Conservation (phyloP, 2,329 filamentous ascomycete genomes). For the Fusarium sp. region DNA sequence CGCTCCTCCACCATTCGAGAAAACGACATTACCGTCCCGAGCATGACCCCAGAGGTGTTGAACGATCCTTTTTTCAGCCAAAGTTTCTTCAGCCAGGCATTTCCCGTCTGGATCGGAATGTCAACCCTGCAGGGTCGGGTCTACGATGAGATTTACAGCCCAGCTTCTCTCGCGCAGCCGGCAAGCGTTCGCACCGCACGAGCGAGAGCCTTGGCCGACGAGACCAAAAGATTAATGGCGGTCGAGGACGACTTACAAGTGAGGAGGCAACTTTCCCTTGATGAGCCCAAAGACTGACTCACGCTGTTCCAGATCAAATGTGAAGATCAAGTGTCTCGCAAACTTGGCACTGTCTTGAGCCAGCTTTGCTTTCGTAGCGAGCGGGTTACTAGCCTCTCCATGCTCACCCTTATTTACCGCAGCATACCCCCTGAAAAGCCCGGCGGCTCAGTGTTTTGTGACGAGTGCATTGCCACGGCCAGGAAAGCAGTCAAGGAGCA, state of each 20-base stretch:
- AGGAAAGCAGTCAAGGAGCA: conserved; percentile 29
- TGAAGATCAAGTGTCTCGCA: not conserved
- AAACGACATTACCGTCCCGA: conserved; percentile 40
- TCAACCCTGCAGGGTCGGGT: conserved; percentile 38
- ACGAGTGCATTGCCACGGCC: conserved; percentile 39
- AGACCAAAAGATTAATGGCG: not conserved
- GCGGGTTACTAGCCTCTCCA: conserved; percentile 34
- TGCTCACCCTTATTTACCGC: conserved; percentile 44
- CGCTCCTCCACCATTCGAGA: conserved; percentile 43
- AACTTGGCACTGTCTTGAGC: not conserved
- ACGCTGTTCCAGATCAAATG: not conserved
- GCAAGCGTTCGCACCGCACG: conserved; percentile 26
- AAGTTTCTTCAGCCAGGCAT: not conserved
- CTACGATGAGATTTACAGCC: conserved; percentile 46
- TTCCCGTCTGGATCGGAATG: conserved; percentile 28
- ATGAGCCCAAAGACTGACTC: not conserved
- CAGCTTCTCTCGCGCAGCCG: conserved; percentile 35
- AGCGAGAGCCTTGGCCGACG: conserved; percentile 29
- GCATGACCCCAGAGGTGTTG: not conserved
- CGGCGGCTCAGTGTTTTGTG: conserved; percentile 26
- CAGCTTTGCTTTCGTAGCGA: conserved; percentile 13
- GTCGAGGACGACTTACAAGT: not conserved
- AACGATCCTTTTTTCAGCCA: not conserved
- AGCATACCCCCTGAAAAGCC: conserved; percentile 31
- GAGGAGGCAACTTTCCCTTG: not conserved